Base-by-base conservation (phyloP, 306 rosid species). In the Cucurbita argyrosperma region DNA sequence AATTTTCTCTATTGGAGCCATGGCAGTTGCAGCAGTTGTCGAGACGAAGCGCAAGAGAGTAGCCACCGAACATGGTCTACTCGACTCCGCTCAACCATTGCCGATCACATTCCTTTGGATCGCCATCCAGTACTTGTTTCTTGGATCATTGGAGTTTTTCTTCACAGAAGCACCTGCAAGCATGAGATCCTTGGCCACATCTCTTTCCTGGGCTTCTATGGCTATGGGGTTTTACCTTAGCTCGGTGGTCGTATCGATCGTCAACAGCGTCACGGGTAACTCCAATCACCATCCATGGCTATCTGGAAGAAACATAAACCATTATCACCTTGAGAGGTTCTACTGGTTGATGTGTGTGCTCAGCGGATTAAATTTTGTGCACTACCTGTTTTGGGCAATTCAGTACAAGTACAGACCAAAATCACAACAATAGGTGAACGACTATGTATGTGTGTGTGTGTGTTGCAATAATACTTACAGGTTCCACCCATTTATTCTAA, bases 341-440 rank as follows among this genome's bases (percentile, higher is more conserved):
- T 94, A 94, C 63, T 94, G 97, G 97, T 84, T 94, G 42, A 83
- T 91, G 95, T 94, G 95, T 76, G 88, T 77, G 39, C 95, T 94
- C 7, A 89, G 97, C 76, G 96, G 78, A 21, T 73, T 94, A 76
- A 94, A 94, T 72, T 89, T 90, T 80, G 72, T 94, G 56, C 90
- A 91, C 76, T 94, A 91, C 81, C 85, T 94, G 8, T 83, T 84
- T 73, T 94, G 95, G 96, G 92, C 99, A 8, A 42, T 12, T 35
- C 66, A 82, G 73, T 89, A 94, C 81, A 88, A 84, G 42, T 91
- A 94, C 81, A 86, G 92, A 87, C 83, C 85, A 26, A 72, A 67
- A 62, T 71, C 84, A 35, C 19, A 53, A 72, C 46, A 59, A 74
- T 12, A 71, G 12, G 13, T 76, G 80, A 16, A 64, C 15, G 0